Percentiles rank a stretch among this genome's conserved stretches.
These are phyloP conservation scores for Skeletonema tropicum DNA, from an alignment of 108 stramenopile genomes.

Conservation along the genomic window DNA sequence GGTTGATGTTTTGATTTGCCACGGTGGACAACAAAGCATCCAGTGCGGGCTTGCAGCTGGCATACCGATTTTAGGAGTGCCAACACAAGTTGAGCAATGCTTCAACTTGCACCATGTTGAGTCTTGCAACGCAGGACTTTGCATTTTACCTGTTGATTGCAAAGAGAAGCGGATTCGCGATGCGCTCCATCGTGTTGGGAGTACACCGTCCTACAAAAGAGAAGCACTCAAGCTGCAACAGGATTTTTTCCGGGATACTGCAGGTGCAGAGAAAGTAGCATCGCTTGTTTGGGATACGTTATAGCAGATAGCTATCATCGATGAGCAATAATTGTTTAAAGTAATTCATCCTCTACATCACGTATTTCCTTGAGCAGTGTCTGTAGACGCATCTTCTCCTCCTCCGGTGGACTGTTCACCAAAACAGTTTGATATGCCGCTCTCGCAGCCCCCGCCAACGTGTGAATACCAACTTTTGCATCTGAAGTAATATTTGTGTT, in stretches of 20 bases:
- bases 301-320: not conserved
- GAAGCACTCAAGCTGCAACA: not conserved
- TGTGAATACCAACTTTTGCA: constrained; percentile 84
- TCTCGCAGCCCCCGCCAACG: constrained; percentile 77
- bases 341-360: constrained; percentile 62
- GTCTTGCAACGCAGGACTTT: constrained; percentile 12
- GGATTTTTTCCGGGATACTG: not conserved
- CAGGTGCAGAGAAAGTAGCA: constrained; percentile 1
- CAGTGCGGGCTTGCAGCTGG: constrained; percentile 33
- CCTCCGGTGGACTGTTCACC: constrained; percentile 71
- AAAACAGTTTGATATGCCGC: constrained; percentile 81
- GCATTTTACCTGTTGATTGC: constrained; percentile 24
- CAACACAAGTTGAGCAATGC: constrained; percentile 15
- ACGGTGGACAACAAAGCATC: constrained; percentile 30
- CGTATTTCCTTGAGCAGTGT: constrained; percentile 64
- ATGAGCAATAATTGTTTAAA: not conserved
- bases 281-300: not conserved
- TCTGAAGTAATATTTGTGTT: constrained; percentile 79
- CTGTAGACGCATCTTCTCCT: constrained; percentile 58
- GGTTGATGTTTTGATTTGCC: constrained; percentile 30
- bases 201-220: not conserved
- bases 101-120: constrained; percentile 27
- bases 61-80: constrained; percentile 21
- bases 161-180: constrained; percentile 26
- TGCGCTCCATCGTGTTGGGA: constrained; percentile 14